Conservation (phyloP, 2,329 filamentous ascomycete species). For the Elsinoe arachidis region DNA sequence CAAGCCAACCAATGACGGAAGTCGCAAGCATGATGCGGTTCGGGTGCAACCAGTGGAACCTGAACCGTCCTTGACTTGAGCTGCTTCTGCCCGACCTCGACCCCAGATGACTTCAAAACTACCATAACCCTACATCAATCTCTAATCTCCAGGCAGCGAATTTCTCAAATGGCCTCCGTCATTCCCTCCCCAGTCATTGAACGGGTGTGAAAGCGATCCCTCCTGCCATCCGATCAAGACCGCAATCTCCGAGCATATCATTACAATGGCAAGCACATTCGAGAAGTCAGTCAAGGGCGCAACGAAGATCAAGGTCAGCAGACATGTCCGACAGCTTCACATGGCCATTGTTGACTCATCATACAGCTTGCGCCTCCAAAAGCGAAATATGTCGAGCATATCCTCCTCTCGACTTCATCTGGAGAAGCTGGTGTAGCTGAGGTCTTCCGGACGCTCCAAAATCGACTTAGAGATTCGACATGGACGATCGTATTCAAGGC, state of each 20-base stretch:
- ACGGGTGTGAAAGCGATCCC: not conserved
- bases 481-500: conserved; percentile 99
- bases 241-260: conserved; percentile 6
- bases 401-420: conserved; percentile 86
- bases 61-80: not conserved
- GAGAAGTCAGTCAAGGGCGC: conserved; percentile 99
- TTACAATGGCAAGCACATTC: conserved; percentile 71
- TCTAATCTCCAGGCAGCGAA: not conserved
- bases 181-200: not conserved
- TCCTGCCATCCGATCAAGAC: not conserved
- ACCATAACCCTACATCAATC: conserved; percentile 3
- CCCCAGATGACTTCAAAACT: not conserved
- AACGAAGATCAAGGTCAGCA: conserved; percentile 84
- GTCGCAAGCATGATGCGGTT: not conserved
- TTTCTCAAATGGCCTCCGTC: not conserved
- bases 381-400: conserved; percentile 98
- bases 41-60: not conserved
- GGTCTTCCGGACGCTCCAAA: conserved; percentile 85
- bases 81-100: conserved; percentile 1
- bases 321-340: too few species aligned
- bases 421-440: conserved; percentile 92
- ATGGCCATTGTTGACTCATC: not conserved
- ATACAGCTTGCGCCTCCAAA: conserved; percentile 83
- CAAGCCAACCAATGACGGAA: conserved; percentile 12
- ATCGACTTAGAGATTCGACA: conserved; percentile 85